Conservation (phyloP, 345 rosid genomes). For the Gynandropsis gynandra region DNA sequence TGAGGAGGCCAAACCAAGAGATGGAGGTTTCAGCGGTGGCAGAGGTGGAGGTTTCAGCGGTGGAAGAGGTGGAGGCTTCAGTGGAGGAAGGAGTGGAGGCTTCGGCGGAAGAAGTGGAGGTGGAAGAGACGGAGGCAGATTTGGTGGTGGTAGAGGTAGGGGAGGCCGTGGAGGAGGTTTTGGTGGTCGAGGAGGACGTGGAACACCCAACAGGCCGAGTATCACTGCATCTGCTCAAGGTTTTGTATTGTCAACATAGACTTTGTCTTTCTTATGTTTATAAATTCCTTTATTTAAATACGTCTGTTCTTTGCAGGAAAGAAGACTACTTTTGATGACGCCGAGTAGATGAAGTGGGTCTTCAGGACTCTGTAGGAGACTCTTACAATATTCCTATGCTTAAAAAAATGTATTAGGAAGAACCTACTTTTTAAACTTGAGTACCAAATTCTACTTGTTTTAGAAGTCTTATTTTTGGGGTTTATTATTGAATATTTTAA, state of each 20-base stretch:
- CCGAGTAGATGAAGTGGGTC: no score
- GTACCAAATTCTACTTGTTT: slow-evolving; percentile 24
- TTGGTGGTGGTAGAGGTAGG: slow-evolving; percentile 29
- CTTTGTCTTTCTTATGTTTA: background rate
- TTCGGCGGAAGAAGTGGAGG: slow-evolving; percentile 17
- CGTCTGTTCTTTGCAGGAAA: slow-evolving; percentile 26
- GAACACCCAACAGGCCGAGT: slow-evolving; percentile 39
- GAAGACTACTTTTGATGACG: slow-evolving; percentile 31
- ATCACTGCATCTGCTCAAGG: slow-evolving; percentile 20
- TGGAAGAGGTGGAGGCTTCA: no score
- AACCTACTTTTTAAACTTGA: slow-evolving; percentile 33
- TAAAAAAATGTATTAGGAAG: slow-evolving; percentile 35
- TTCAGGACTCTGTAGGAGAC: no score
- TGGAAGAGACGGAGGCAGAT: slow-evolving; percentile 33
- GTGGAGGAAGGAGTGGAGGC: no score
- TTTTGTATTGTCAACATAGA: slow-evolving; percentile 5
- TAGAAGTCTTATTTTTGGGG: slow-evolving; percentile 7
- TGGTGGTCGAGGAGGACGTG: slow-evolving; percentile 26
- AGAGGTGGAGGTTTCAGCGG: no score
- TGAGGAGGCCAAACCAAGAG: slow-evolving; percentile 52
- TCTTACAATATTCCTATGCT: no score
- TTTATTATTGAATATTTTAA: no score
- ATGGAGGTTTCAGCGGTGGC: no score
- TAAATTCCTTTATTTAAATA: background rate
- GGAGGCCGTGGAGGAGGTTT: no score